Base-by-base conservation (phyloP, 345 rosid genomes). In the Erucastrum elatum region DNA sequence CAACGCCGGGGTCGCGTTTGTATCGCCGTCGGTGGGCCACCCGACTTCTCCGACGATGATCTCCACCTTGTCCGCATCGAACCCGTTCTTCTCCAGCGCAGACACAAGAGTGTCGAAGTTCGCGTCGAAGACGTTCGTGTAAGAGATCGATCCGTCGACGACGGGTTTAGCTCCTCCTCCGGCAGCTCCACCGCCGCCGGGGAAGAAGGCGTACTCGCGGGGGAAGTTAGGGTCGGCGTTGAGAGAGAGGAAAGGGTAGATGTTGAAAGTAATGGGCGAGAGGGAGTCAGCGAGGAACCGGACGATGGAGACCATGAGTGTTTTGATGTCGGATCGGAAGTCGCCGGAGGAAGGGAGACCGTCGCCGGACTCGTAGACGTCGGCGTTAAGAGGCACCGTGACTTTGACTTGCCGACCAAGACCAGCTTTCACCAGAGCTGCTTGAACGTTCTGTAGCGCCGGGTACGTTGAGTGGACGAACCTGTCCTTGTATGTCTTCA, bases 171-270 rank as follows among this genome's bases (percentile, higher is more conserved):
- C 86, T 80, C 80, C 83, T 0, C 61, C 67, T 27, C 49, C 46
- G 8, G 33, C 27, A 7, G 49, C 34, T 16, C 49, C 27, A 1
- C 63, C 51, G 64, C 84, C 85, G 30, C 84, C 85, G 4, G 83
- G 83, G 74, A 95, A 95, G 88, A 91, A 93, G 5, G 99, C 97
- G 56, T 84, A 95, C 8, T 93, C 94, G 4, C 82, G 53, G 0
- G 96, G 97, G 85, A 94, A 94, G 75, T 90, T 65, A 2, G 96
- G 80, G 72, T 91, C 94, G 0, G 88, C 82, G 27, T 94, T 75
- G 27, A 94, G 93, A 83, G 97, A 91, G 59, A 94, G 93, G 78
- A 92, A 94, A 7, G 97, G 98, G 77, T 94, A 93, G 58, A 95
- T 95, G 86, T 95, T 95, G 82, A 95, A 81, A 11, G 90, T 88